Conservation (phyloP, 139 green algal species). For the Chlamydomonas eustigma region DNA sequence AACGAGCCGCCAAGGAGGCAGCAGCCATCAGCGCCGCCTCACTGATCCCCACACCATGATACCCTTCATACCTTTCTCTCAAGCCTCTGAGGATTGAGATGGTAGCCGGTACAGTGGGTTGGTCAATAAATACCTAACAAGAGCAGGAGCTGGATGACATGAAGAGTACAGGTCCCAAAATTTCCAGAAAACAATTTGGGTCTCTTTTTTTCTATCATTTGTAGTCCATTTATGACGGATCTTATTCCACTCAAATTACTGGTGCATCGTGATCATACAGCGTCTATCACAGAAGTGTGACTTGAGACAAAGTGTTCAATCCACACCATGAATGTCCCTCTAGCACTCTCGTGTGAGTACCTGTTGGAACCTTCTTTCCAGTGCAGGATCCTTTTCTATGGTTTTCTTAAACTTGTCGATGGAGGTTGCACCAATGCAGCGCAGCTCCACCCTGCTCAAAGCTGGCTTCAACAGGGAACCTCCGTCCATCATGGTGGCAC, state of each 20-base stretch:
- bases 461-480: conserved; percentile 95
- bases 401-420: conserved; percentile 98
- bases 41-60: conserved; percentile 69
- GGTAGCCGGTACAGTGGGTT: conserved; percentile 82
- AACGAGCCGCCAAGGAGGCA: conserved; percentile 66
- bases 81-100: conserved; percentile 94
- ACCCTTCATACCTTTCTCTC: conserved; percentile 83
- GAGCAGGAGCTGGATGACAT: no score
- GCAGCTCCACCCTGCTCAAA: conserved; percentile 87
- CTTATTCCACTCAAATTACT: no score
- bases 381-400: conserved; percentile 96
- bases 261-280: no score
- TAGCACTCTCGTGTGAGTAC: conserved; percentile 13
- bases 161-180: no score
- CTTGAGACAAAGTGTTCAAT: no score
- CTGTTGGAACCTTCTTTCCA: conserved; percentile 93
- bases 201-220: no score
- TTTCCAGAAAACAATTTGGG: no score
- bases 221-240: no score
- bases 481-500: conserved; percentile 57
- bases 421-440: conserved; percentile 93
- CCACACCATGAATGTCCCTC: no score
- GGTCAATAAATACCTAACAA: conserved; percentile 83
- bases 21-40: conserved; percentile 92
- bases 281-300: no score